Evolutionary conservation across 257 asterid genomes (phyloP), one percentile per base, ranked within the genome.

Genomic region (Solanum lignicaule): DNA sequence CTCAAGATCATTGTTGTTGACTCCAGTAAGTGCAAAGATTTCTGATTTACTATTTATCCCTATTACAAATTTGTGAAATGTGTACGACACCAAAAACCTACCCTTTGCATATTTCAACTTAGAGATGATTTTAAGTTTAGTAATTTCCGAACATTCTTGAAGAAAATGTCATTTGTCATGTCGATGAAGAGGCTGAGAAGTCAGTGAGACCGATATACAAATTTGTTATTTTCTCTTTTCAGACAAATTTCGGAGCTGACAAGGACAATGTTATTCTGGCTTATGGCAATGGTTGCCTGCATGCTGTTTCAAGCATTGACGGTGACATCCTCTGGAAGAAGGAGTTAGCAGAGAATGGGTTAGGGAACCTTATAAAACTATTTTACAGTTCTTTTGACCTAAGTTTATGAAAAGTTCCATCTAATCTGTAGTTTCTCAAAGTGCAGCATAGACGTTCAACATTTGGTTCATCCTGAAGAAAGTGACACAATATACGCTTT

Each of bases 311-410:
- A 33, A 94, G 97, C 92, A 86, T 94, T 87, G 98, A 94, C 55
- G 99, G 99, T 21, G 99, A 94, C 90, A 91, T 93, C 88, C 89
- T 96, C 90, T 97, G 99, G 99, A 96, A 90, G 90, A 95, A 90
- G 92, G 98, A 95, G 69, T 90, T 97, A 71, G 95, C 94, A 29
- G 88, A 93, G 60, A 95, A 94, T 83, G 95, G 98, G 99, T 97
- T 86, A 32, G 97, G 81, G 87, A 86, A 58, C 48, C 48, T 20
- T 31, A 33, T 78, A 79, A 46, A 27, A 43, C 81, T 21, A 43
- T 14, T 75, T 87, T 87, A n/a, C 88, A 78, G 15, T 21, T 43
- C 41, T 83, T 74, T 58, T 62, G 68, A 81, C 68, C 85, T 46
- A 18, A 31, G 32, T 81, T 43, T 81, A 48, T 46, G 68, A 46